These are phyloP conservation scores for Mycogone perniciosa DNA, from an alignment of 2,329 filamentous ascomycete genomes.

Conservation along the genomic window DNA sequence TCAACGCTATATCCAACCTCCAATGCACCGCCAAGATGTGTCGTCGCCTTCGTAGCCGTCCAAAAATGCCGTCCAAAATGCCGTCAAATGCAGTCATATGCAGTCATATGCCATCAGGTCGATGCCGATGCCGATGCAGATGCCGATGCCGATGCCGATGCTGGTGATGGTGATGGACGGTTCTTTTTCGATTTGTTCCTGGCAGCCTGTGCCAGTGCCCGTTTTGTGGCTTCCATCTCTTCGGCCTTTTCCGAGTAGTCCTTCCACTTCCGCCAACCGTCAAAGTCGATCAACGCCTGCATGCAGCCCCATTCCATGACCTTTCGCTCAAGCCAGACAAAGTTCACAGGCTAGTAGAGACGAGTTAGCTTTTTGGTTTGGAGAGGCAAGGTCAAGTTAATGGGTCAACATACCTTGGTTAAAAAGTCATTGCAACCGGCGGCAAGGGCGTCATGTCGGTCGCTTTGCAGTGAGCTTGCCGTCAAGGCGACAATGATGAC, in stretches of 20 bases:
- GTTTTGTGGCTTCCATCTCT: conserved; percentile 37
- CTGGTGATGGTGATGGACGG: conserved; percentile 31
- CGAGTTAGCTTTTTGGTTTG: background rate
- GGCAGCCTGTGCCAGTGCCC: conserved; percentile 26
- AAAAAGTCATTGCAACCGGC: conserved; percentile 98
- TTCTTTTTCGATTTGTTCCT: conserved; percentile 41
- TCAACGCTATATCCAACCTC: conserved; percentile 12
- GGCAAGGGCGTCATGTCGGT: conserved; percentile 88
- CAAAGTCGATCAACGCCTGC: conserved; percentile 97
- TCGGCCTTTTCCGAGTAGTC: conserved; percentile 56
- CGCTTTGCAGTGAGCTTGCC: conserved; percentile 87
- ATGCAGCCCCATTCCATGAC: conserved; percentile 99
- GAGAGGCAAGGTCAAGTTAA: background rate
- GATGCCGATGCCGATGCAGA: conserved; percentile 24
- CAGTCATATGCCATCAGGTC: background rate
- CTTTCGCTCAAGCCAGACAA: conserved; percentile 94
- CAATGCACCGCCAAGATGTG: background rate
- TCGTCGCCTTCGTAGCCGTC: background rate
- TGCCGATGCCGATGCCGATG: conserved; percentile 13
- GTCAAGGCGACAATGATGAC: conserved; percentile 97
- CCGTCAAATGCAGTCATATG: background rate
- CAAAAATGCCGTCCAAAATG: conserved; percentile 1
- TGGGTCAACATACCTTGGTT: conserved; percentile 65
- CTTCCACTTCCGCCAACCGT: conserved; percentile 97
- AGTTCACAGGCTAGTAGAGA: conserved; percentile 73